phyloP scores from a whole-genome alignment of 2,329 filamentous ascomycete species.

The Aspergillus brunneoviolaceus region DNA sequence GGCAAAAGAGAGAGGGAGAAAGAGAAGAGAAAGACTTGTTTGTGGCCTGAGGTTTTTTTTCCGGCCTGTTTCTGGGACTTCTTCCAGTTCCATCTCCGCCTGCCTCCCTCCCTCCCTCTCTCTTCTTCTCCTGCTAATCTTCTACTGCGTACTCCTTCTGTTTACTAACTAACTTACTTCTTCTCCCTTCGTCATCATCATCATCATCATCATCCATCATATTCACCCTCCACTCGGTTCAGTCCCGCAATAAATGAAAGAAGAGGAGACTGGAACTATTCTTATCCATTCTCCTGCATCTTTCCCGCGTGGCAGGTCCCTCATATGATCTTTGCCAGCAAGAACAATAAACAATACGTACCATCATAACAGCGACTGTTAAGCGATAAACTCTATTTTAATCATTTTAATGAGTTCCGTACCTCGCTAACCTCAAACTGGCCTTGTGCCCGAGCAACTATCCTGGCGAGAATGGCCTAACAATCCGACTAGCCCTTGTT shows the following conservation, averaged over 20 bases:
- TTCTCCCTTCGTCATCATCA: neutral
- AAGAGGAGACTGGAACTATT: neutral
- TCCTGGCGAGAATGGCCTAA: too few species aligned
- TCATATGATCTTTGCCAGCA: neutral
- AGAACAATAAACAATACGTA: neutral
- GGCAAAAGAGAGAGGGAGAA: neutral
- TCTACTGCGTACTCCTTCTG: neutral
- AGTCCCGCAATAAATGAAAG: neutral
- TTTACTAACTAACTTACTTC: neutral
- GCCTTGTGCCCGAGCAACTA: neutral
- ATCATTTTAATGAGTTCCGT: neutral
- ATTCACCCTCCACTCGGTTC: neutral
- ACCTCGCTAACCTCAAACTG: neutral
- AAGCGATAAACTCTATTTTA: neutral
- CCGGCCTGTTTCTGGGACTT: neutral
- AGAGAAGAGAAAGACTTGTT: neutral
- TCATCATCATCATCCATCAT: too few species aligned
- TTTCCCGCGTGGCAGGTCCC: neutral
- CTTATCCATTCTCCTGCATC: neutral
- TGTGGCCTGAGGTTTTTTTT: neutral
- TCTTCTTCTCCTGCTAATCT: too few species aligned
- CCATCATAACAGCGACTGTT: neutral
- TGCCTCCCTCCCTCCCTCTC: too few species aligned
- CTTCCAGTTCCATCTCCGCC: neutral
- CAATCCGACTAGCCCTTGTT: too few species aligned